Conservation (phyloP, 257 asterid genomes). For the Anisodus tanguticus region DNA sequence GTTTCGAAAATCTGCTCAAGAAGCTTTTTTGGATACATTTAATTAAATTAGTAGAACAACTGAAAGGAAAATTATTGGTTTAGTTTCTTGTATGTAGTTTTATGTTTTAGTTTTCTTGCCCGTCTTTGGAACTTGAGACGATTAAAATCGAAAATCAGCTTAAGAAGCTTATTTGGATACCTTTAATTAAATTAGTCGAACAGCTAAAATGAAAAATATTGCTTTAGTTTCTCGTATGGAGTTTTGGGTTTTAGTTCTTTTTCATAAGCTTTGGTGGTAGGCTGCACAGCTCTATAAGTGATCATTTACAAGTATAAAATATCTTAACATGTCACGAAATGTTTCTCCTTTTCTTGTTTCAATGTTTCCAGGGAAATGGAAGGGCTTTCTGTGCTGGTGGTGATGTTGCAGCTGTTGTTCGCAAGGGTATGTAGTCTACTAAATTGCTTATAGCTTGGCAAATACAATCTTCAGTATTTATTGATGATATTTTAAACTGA, state of each 20-base stretch:
- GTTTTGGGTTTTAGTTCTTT: background rate
- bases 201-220: background rate
- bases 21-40: background rate
- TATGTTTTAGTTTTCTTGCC: background rate
- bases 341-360: conserved; percentile 10
- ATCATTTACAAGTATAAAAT: background rate
- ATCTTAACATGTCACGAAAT: background rate
- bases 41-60: background rate
- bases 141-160: background rate
- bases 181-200: background rate
- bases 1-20: background rate
- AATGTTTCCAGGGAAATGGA: conserved; percentile 65
- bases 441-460: conserved; percentile 10
- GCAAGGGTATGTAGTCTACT: conserved; percentile 50
- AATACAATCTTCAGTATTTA: background rate
- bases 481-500: conserved; percentile 5
- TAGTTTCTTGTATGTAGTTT: too few species aligned
- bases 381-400: conserved; percentile 99
- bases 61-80: too few species aligned
- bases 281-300: conserved; percentile 7
- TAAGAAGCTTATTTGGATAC: background rate
- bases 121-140: background rate
- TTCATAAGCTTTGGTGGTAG: background rate
- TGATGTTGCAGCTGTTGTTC: conserved; percentile 83
- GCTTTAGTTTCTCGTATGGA: background rate